phyloP scores from a whole-genome alignment of 2,329 filamentous ascomycete genomes.

The Verticillium zaregamsianum region DNA sequence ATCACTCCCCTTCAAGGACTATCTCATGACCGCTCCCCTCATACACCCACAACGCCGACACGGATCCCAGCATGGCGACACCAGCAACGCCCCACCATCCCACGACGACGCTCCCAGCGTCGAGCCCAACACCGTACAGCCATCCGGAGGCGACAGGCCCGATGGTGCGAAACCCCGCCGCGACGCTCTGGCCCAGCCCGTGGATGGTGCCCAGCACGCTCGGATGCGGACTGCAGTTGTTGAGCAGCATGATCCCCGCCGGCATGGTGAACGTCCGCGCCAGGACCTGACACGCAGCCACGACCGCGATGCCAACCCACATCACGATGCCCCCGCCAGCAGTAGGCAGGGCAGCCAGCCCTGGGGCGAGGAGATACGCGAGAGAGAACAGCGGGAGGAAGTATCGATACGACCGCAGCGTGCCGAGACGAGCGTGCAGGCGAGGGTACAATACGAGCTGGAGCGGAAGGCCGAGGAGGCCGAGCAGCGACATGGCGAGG shows the following conservation, averaged over 20 bases:
- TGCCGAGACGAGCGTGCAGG: conserved; percentile 60
- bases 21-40: conserved; percentile 63
- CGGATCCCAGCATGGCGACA: conserved; percentile 52
- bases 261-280: conserved; percentile 66
- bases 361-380: conserved; percentile 64
- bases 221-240: conserved; percentile 57
- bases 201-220: conserved; percentile 55
- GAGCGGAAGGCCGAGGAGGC: conserved; percentile 63
- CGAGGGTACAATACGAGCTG: conserved; percentile 67
- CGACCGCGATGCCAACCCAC: conserved; percentile 57
- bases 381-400: conserved; percentile 64
- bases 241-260: conserved; percentile 54
- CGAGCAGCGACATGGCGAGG: conserved; percentile 64
- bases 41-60: conserved; percentile 55
- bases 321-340: conserved; percentile 45
- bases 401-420: conserved; percentile 60
- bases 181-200: conserved; percentile 47
- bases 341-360: conserved; percentile 57
- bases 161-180: conserved; percentile 43
- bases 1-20: conserved; percentile 38
- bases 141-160: conserved; percentile 46
- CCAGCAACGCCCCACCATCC: conserved; percentile 45
- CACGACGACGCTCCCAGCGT: conserved; percentile 40
- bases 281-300: conserved; percentile 65
- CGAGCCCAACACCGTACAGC: conserved; percentile 41